Percentiles rank a stretch among this genome's conserved stretches.
Evolutionary conservation across 495 filamentous ascomycete species (phyloP).

Genomic region (Eremomyces bilateralis): DNA sequence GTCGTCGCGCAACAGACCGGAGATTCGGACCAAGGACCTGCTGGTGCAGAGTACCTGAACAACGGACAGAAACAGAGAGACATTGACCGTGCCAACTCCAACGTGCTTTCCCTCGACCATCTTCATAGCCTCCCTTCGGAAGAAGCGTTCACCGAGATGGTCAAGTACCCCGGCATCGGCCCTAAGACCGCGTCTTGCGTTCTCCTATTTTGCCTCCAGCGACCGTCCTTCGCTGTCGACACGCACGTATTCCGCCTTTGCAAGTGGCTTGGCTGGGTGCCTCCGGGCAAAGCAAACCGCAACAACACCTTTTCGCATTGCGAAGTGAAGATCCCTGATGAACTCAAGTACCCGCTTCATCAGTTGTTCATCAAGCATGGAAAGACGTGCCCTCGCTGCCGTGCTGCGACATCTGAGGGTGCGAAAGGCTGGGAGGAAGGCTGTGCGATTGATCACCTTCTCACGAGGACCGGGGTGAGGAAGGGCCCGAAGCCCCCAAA

Average conservation of each 20-base stretch:
- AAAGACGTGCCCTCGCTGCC: slow-evolving; percentile 55
- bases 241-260: slow-evolving; percentile 40
- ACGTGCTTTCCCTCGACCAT: slow-evolving; percentile 54
- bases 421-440: slow-evolving; percentile 20
- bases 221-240: slow-evolving; percentile 23
- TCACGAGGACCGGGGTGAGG: slow-evolving; percentile 17
- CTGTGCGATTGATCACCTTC: slow-evolving; percentile 24
- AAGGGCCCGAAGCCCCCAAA: slow-evolving; percentile 9
- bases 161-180: slow-evolving; percentile 65
- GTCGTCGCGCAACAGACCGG: slow-evolving; percentile 14
- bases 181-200: slow-evolving; percentile 78
- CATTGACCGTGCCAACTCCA: slow-evolving; percentile 29
- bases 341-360: slow-evolving; percentile 77
- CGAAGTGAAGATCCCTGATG: slow-evolving; percentile 60
- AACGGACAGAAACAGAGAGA: slow-evolving; percentile 26
- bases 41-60: slow-evolving; percentile 18
- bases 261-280: slow-evolving; percentile 74
- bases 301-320: slow-evolving; percentile 60
- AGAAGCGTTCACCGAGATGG: slow-evolving; percentile 50
- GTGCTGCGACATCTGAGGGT: slow-evolving; percentile 25
- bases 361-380: slow-evolving; percentile 76
- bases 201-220: slow-evolving; percentile 28
- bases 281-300: slow-evolving; percentile 26
- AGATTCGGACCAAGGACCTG: slow-evolving; percentile 8
- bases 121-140: slow-evolving; percentile 43